phyloP scores from a whole-genome alignment of 2,329 filamentous ascomycete species.

The Ascochyta rabiei region DNA sequence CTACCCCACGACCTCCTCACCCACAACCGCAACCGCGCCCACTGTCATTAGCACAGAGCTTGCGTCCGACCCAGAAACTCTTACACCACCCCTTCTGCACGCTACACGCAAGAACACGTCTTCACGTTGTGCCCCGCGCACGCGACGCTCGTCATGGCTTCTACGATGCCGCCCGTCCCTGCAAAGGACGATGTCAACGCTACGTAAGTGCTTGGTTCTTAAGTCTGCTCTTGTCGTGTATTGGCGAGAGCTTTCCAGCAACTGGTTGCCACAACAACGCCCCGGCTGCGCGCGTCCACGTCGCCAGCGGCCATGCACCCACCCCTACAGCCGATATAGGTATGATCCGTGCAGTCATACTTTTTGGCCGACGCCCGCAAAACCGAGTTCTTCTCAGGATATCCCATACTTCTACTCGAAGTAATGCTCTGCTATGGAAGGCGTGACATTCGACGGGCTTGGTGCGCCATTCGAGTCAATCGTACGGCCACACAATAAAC shows the following conservation, averaged over 20 bases:
- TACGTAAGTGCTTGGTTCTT: constrained; percentile 59
- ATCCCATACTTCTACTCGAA: background rate
- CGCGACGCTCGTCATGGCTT: constrained; percentile 36
- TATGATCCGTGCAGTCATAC: background rate
- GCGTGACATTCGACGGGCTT: background rate
- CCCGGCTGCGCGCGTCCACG: background rate
- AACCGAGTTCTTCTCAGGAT: background rate
- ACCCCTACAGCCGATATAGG: background rate
- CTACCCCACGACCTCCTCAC: constrained; percentile 9
- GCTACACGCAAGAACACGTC: constrained; percentile 38
- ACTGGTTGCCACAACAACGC: background rate
- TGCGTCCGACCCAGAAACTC: background rate
- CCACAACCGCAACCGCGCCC: constrained; percentile 5
- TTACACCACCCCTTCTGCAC: constrained; percentile 4
- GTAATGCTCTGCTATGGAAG: background rate
- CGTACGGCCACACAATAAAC: background rate
- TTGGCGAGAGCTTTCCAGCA: background rate
- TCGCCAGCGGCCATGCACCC: background rate
- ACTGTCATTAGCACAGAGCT: background rate
- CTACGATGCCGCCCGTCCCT: constrained; percentile 52
- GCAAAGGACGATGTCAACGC: constrained; percentile 65
- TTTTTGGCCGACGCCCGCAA: background rate
- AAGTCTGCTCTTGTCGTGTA: background rate
- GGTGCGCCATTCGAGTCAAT: background rate
- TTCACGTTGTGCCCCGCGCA: constrained; percentile 17